phyloP scores from a whole-genome alignment of 2,329 filamentous ascomycete genomes.

The Colletotrichum sp. region DNA sequence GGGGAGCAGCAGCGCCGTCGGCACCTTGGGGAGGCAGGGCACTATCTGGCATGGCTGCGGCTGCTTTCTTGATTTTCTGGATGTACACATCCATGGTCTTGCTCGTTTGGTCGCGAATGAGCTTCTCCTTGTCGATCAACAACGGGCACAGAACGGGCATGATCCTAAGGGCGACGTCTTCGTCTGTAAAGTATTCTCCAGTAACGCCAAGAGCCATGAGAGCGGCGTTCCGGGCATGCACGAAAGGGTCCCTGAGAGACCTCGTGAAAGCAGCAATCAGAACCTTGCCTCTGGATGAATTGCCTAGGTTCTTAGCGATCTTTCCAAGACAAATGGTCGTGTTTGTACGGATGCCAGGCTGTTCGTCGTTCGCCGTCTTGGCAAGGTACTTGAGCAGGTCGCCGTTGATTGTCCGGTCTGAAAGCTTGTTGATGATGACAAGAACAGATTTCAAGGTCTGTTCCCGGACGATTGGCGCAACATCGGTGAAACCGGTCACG shows the following conservation, averaged over 20 bases:
- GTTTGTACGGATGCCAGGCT: slow-evolving; percentile 96
- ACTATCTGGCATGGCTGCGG: slow-evolving; percentile 79
- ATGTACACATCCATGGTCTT: slow-evolving; percentile 90
- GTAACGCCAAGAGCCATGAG: slow-evolving; percentile 87
- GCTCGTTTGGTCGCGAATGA: slow-evolving; percentile 88
- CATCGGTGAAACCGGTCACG: slow-evolving; percentile 92
- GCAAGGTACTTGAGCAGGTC: slow-evolving; percentile 90
- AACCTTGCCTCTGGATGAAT: slow-evolving; percentile 83
- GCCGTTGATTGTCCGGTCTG: slow-evolving; percentile 91
- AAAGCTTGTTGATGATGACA: slow-evolving; percentile 85
- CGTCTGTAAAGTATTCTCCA: slow-evolving; percentile 83
- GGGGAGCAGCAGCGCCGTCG: slow-evolving; percentile 60
- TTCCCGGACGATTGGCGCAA: slow-evolving; percentile 89
- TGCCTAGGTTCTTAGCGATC: slow-evolving; percentile 87
- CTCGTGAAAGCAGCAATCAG: slow-evolving; percentile 91
- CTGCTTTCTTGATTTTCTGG: slow-evolving; percentile 80
- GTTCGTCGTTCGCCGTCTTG: slow-evolving; percentile 96
- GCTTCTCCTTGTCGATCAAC: slow-evolving; percentile 93
- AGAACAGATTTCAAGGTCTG: slow-evolving; percentile 96
- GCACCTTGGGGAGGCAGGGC: slow-evolving; percentile 70
- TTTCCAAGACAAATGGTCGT: slow-evolving; percentile 98
- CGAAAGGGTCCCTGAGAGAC: slow-evolving; percentile 89
- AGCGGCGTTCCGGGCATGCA: slow-evolving; percentile 90
- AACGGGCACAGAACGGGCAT: slow-evolving; percentile 84
- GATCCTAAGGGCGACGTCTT: slow-evolving; percentile 85